Conservation (phyloP, 768 basidiomycete genomes). For the Mycena galericulata region DNA sequence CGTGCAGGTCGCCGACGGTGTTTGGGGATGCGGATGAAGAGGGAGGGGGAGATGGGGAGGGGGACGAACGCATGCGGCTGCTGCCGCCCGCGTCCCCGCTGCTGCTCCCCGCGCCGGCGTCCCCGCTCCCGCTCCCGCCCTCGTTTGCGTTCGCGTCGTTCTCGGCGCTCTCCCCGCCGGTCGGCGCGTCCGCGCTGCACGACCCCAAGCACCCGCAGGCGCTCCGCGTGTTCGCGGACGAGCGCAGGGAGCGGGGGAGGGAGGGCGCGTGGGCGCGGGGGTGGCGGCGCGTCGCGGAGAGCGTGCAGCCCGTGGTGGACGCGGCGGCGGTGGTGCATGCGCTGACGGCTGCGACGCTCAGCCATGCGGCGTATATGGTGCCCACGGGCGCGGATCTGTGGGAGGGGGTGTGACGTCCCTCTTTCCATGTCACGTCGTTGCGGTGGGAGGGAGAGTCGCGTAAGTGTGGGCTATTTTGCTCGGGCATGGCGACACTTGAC, state of each 20-base stretch:
- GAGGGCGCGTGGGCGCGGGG: not conserved
- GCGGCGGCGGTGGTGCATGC: slow-evolving; percentile 21
- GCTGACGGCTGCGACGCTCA: slow-evolving; percentile 22
- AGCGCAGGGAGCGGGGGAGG: not conserved
- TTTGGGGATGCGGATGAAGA: not conserved
- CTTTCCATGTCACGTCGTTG: not conserved
- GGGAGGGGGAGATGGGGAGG: too few species aligned
- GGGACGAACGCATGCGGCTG: too few species aligned
- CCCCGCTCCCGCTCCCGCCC: not conserved
- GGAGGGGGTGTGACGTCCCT: not conserved
- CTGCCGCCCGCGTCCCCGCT: too few species aligned
- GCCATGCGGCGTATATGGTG: slow-evolving; percentile 29
- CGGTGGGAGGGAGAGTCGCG: too few species aligned
- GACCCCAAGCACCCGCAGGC: too few species aligned
- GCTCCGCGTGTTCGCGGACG: not conserved
- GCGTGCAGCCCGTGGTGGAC: slow-evolving; percentile 19
- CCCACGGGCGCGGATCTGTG: slow-evolving; percentile 16
- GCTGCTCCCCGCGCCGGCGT: too few species aligned
- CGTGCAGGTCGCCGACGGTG: not conserved
- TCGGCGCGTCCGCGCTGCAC: too few species aligned
- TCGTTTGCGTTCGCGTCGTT: too few species aligned
- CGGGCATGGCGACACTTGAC: too few species aligned
- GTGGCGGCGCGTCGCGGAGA: not conserved
- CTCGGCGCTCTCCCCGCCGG: too few species aligned
- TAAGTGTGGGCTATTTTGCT: too few species aligned